phyloP scores from a whole-genome alignment of 179 eudicot genomes.

The Spergularia azorica region DNA sequence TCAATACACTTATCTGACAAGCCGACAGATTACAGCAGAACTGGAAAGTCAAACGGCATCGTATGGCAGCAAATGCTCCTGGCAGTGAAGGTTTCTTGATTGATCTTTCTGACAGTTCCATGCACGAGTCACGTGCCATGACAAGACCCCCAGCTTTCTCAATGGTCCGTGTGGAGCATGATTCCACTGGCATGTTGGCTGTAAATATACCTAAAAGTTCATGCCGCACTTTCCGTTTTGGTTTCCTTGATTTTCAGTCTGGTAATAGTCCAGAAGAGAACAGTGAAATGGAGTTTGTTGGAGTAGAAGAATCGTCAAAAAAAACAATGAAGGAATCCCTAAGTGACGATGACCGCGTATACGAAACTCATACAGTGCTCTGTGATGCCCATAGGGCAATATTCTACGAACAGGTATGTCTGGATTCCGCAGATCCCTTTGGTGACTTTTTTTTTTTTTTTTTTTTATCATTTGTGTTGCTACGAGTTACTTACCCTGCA shows the following conservation, averaged over 20 bases:
- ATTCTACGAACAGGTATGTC: constrained; percentile 72
- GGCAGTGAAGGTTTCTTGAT: constrained; percentile 90
- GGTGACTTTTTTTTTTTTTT: not conserved
- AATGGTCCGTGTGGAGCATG: constrained; percentile 80
- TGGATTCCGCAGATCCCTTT: not conserved
- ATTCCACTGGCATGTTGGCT: constrained; percentile 86
- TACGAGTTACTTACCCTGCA: not conserved
- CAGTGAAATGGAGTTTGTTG: constrained; percentile 22
- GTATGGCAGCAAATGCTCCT: constrained; percentile 73
- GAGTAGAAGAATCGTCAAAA: constrained; percentile 33
- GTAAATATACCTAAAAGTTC: constrained; percentile 71
- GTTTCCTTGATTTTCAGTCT: constrained; percentile 48
- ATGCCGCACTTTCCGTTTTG: constrained; percentile 67
- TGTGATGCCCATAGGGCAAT: constrained; percentile 77
- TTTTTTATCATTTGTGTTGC: not conserved
- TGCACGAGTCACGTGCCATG: constrained; percentile 49
- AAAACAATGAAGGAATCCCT: constrained; percentile 48
- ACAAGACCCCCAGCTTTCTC: constrained; percentile 68
- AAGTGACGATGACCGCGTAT: constrained; percentile 68
- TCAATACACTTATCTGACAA: constrained; percentile 31
- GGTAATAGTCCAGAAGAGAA: constrained; percentile 28
- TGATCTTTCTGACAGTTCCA: constrained; percentile 71
- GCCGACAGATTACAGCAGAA: constrained; percentile 84
- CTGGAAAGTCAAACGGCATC: constrained; percentile 94
- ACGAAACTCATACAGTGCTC: constrained; percentile 60